Evolutionary conservation across 2,329 filamentous ascomycete genomes (phyloP), one percentile per base, ranked within the genome.

Genomic region (Aspergillus sp.): DNA sequence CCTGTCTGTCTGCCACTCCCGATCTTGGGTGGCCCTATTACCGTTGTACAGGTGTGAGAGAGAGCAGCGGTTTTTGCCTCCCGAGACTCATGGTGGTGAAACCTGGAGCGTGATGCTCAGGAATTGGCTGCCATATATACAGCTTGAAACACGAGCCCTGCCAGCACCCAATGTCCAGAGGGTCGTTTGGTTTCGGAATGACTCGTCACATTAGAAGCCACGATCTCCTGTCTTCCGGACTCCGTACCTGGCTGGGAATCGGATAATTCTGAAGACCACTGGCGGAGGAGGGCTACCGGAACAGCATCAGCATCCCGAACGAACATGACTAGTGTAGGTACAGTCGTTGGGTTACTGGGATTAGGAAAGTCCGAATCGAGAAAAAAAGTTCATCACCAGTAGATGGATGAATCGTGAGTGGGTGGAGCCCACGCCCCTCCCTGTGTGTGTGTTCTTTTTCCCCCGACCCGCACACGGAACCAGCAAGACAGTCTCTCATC

Each of bases 41-140:
- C 21, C n/a, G 55, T 60, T 47, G 61, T 49, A 63, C 61, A 63
- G 58, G 54, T 63, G 61, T 60, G 32, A 47, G 36, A 9, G n/a
- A 17, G 45, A 13, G 6, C 10, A 36, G 32, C 32, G 32, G 5
- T 32, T 23, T 30, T 48, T 53, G 51, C 32, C 43, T 50, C 49
- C 53, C 36, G 49, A 55, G 41, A 45, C 41, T 49, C 45, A 25
- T 19, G 38, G 15, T 49, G 28, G 39, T 57, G 57, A 59, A 60
- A 62, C 39, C 36, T 41, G 51, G 51, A 21, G 30, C 36, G 51
- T 17, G 12, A 25, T 41, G 51, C 36, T 39, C 17, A n/a, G 51
- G 32, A 53, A 53, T 28, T 53, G 36, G 52, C 52, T 55, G 52
- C 38, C 38, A 55, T 55, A 45, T 55, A 55, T 57, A 50, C 25